Conservation (phyloP, 2,329 filamentous ascomycete species). For the Biscogniauxia mediterranea region DNA sequence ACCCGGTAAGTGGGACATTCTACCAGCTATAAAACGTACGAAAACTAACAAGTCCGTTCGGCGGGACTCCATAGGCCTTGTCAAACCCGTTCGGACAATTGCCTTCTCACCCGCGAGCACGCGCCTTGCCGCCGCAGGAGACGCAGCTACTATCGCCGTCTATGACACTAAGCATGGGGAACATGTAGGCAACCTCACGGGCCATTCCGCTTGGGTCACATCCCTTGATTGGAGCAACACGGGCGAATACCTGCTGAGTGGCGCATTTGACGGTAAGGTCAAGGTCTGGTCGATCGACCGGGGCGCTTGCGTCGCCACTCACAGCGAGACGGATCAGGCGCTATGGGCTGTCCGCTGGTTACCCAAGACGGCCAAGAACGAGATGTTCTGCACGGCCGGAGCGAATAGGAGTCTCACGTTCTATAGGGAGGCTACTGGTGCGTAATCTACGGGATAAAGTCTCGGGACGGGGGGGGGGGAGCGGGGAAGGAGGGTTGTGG, state of each 20-base stretch:
- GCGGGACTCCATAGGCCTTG: conserved; percentile 57
- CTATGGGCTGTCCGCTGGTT: conserved; percentile 86
- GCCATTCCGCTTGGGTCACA: conserved; percentile 82
- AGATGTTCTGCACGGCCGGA: conserved; percentile 76
- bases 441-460: conserved; percentile 5
- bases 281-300: conserved; percentile 94
- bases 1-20: conserved; percentile 55
- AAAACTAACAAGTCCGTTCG: conserved; percentile 11
- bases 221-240: conserved; percentile 90
- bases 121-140: conserved; percentile 84
- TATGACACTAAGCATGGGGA: conserved; percentile 93
- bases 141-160: conserved; percentile 82
- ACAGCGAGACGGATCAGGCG: conserved; percentile 83
- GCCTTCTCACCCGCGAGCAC: conserved; percentile 85
- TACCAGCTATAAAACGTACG: not conserved
- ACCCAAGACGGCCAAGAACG: conserved; percentile 66
- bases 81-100: conserved; percentile 81
- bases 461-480: no score
- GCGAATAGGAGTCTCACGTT: conserved; percentile 75
- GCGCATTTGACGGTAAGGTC: conserved; percentile 87
- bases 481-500: no score
- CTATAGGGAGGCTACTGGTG: conserved; percentile 80
- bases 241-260: conserved; percentile 86
- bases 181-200: conserved; percentile 75
- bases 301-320: conserved; percentile 83